Evolutionary conservation across 345 rosid species (phyloP), one percentile per base, ranked within the genome.

Genomic region (Corymbia maculata): DNA sequence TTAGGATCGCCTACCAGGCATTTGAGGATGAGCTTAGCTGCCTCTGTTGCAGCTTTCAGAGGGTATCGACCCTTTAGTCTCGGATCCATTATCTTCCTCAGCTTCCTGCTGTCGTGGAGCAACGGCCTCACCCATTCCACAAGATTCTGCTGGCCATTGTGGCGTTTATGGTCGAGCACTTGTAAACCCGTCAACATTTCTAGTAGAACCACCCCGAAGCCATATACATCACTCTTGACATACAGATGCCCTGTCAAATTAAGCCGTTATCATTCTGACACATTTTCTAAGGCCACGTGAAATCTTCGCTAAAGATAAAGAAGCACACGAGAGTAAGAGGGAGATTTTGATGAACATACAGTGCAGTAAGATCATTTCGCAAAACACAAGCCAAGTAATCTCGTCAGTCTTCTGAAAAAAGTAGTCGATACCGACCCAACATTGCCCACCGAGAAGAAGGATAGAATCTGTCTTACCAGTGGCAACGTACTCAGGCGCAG

Each of bases 401-500:
- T 28, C 75, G 36, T 64, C 22, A 59, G 26, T 59, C 7, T 59
- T 59, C 66, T 24, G 26, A 59, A 59, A n/a, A 26, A 6, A 0
- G 0, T 59, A 10, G 66, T 59, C 28, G 30, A 24, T 30, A 26
- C 0, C 66, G 66, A 51, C 8, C 32, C 7, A 47, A 28, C 0
- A 28, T 52, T 3, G 44, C 42, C 57, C 24, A 2, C 52, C 4
- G n/a, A 45, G 8, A 44, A 80, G 28, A 80, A 44, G 45, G 87
- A 61, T 47, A 22, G 5, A 12, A 42, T 16, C n/a, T 26, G 8
- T 51, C 88, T 86, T 93, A 95, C 99, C 98, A 5, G 97, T 94
- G 42, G 97, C 96, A 13, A 95, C 91, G 86, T 97, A 96, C 70
- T 96, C 99, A 0, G 98, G 97, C 70, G 98, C 99, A 16, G 98